These are phyloP conservation scores for Penicillium sp. DNA, from an alignment of 2,329 filamentous ascomycete genomes.

Conservation along the genomic window DNA sequence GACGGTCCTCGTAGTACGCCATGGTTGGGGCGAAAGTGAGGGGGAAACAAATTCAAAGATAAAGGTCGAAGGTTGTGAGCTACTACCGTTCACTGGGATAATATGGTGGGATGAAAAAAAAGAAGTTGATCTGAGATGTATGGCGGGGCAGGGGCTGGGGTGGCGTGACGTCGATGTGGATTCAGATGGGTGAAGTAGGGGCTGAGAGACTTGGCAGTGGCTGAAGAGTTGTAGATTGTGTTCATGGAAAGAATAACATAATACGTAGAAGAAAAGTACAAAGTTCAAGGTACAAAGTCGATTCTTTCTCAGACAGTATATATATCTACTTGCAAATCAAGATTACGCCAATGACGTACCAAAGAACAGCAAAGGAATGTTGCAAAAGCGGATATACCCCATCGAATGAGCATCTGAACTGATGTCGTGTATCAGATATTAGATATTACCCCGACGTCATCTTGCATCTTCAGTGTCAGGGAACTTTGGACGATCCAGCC, in stretches of 20 bases:
- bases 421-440: background rate
- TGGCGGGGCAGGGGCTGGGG: slow-evolving; percentile 18
- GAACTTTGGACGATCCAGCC: background rate
- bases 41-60: slow-evolving; percentile 6
- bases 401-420: slow-evolving; percentile 7
- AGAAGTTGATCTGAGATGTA: slow-evolving; percentile 10
- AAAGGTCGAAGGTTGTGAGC: slow-evolving; percentile 11
- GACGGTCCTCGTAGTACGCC: slow-evolving; percentile 40
- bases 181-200: slow-evolving; percentile 2
- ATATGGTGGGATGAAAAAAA: slow-evolving; percentile 9
- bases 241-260: background rate
- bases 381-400: background rate
- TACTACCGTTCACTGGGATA: slow-evolving; percentile 18
- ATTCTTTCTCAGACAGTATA: background rate
- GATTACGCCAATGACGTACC: slow-evolving; percentile 1
- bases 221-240: slow-evolving; percentile 1
- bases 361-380: background rate
- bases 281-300: background rate
- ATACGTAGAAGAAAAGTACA: background rate
- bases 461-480: slow-evolving; percentile 6
- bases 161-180: slow-evolving; percentile 30
- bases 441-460: slow-evolving; percentile 15
- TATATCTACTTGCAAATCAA: slow-evolving; percentile 2
- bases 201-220: slow-evolving; percentile 11
- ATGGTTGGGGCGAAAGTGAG: slow-evolving; percentile 21